A percentile compares a stretch with the other conserved stretches of the same genome.
Conservation (phyloP, 306 rosid genomes). For the Purshia tridentata region DNA sequence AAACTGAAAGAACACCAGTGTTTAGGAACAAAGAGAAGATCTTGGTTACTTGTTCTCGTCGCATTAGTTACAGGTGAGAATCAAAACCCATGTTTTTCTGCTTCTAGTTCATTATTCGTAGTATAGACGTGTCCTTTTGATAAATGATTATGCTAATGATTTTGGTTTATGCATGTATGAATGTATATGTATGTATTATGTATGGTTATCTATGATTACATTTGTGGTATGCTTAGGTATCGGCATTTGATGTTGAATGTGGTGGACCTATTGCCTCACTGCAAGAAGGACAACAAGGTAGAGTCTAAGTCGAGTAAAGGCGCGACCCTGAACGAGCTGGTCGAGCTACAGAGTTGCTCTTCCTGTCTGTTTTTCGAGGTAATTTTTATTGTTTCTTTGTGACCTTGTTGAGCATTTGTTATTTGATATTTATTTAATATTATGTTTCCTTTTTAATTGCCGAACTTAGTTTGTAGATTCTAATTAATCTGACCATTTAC, state of each 20-base stretch:
- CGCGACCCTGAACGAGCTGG: constrained; percentile 84
- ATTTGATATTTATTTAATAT: not conserved
- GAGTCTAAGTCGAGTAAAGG: constrained; percentile 87
- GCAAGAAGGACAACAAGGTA: constrained; percentile 94
- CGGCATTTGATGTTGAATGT: constrained; percentile 96
- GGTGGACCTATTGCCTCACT: constrained; percentile 85
- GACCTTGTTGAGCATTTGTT: not conserved
- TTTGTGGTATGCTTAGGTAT: constrained; percentile 41
- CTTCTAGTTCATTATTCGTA: not conserved
- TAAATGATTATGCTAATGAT: not conserved
- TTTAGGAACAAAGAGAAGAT: constrained; percentile 95
- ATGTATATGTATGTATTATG: not conserved
- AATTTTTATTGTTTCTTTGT: not conserved
- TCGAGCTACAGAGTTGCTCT: constrained; percentile 76
- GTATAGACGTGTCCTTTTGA: not conserved
- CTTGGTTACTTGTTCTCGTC: constrained; percentile 88
- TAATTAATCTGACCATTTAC: not conserved
- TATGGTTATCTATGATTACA: not conserved
- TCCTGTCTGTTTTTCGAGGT: constrained; percentile 92
- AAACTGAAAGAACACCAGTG: constrained; percentile 25
- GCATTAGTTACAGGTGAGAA: constrained; percentile 69
- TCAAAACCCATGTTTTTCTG: not conserved
- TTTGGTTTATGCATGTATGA: not conserved
- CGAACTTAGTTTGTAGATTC: not conserved
- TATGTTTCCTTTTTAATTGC: constrained; percentile 5